Evolutionary conservation across 257 asterid species (phyloP).

Genomic region (Solanum sparsipilum): DNA sequence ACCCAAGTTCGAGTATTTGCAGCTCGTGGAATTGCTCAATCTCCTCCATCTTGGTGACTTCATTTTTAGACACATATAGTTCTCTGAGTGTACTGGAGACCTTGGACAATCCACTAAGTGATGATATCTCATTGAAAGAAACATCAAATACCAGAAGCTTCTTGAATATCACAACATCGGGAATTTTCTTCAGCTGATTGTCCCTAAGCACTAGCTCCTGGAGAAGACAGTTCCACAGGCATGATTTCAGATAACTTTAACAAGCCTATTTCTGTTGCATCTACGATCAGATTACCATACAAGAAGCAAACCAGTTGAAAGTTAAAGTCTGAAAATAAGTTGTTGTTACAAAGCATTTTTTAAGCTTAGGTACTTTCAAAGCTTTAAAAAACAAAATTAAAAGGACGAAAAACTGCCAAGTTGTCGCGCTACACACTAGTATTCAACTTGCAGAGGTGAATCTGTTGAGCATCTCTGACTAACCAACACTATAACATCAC

Average conservation of each 20-base stretch:
- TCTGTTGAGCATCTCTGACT: neutral
- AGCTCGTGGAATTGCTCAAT: conserved; percentile 72
- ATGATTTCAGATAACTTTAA: neutral
- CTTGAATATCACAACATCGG: conserved; percentile 77
- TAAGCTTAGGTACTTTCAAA: neutral
- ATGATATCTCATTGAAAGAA: conserved; percentile 76
- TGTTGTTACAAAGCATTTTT: neutral
- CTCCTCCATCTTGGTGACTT: conserved; percentile 83
- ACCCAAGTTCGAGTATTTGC: conserved; percentile 93
- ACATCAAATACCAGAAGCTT: conserved; percentile 73
- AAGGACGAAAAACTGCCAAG: neutral
- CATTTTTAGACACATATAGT: conserved; percentile 91
- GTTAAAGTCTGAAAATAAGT: neutral
- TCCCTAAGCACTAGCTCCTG: conserved; percentile 93
- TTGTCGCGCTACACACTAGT: neutral
- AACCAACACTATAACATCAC: neutral
- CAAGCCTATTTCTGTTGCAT: neutral
- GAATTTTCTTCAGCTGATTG: conserved; percentile 81
- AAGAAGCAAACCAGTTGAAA: neutral
- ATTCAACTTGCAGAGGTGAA: neutral
- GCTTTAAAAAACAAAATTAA: neutral
- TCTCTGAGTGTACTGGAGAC: conserved; percentile 72
- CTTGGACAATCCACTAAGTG: conserved; percentile 58
- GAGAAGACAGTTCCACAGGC: conserved; percentile 2
- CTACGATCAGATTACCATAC: neutral